A percentile compares a stretch with the other conserved stretches of the same genome.
phyloP scores from a whole-genome alignment of 2,329 filamentous ascomycete genomes.

The Alternaria rosae region DNA sequence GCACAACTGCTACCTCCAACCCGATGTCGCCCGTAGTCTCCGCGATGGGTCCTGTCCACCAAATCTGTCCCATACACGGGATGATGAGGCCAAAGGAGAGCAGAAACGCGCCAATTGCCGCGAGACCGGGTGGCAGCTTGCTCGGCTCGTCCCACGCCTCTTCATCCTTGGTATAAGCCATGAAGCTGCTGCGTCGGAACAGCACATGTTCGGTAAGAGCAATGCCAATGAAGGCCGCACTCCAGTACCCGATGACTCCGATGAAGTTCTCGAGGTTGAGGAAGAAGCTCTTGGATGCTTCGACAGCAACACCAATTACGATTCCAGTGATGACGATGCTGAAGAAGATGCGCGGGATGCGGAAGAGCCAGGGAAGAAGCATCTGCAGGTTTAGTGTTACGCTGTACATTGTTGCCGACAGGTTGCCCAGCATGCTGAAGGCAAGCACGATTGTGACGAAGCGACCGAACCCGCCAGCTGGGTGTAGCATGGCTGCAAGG shows the following conservation, averaged over 20 bases:
- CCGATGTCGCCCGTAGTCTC: slow-evolving; percentile 69
- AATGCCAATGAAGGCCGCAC: slow-evolving; percentile 44
- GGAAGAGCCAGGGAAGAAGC: slow-evolving; percentile 63
- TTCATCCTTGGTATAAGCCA: slow-evolving; percentile 48
- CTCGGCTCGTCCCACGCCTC: slow-evolving; percentile 50
- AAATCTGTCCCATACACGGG: slow-evolving; percentile 67
- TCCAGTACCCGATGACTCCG: slow-evolving; percentile 48
- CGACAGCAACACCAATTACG: slow-evolving; percentile 66
- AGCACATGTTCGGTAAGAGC: slow-evolving; percentile 49
- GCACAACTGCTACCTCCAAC: slow-evolving; percentile 68
- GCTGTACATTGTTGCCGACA: slow-evolving; percentile 67
- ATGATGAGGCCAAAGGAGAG: slow-evolving; percentile 59
- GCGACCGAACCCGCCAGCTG: slow-evolving; percentile 67
- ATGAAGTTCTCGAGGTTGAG: slow-evolving; percentile 57
- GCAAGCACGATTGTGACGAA: slow-evolving; percentile 68
- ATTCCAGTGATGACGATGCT: slow-evolving; percentile 65
- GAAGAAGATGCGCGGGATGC: slow-evolving; percentile 65
- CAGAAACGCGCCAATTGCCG: slow-evolving; percentile 50
- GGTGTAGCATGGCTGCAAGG: slow-evolving; percentile 65
- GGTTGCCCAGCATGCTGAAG: slow-evolving; percentile 63
- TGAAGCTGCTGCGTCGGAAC: slow-evolving; percentile 45
- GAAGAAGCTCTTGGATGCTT: slow-evolving; percentile 65
- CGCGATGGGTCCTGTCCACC: slow-evolving; percentile 69
- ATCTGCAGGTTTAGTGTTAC: slow-evolving; percentile 72
- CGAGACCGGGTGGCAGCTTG: slow-evolving; percentile 52